Evolutionary conservation across 2,329 filamentous ascomycete genomes (phyloP), one percentile per base, ranked within the genome.

Genomic region (Curvularia lunata): DNA sequence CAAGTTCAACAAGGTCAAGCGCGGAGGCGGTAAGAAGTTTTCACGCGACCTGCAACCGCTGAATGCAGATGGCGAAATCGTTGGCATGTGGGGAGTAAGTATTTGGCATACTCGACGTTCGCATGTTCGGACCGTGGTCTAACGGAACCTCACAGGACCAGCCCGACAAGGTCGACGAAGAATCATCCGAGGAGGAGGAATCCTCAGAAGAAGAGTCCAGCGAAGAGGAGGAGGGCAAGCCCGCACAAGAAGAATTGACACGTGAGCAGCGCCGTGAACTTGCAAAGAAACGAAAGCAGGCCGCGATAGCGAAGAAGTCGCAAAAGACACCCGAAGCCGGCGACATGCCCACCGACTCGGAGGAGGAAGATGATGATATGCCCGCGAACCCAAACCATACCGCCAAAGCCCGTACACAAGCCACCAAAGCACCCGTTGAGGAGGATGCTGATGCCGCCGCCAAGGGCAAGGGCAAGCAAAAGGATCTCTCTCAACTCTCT

Each of bases 1-100:
- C 79, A 98, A 98, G 81, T 97, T 94, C 79, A 91, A 88, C 82
- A 98, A 97, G 83, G 92, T 90, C 67, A 92, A 91, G 69, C 86
- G 94, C 80, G 94, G 94, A 84, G 93, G 94, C 62, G 95, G 95
- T 73, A 97, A 97, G 80, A 89, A 96, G 74, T 99, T 96, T 82
- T 97, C 93, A 66, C 90, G 92, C 66, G 89, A 97, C 77, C 87
- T 98, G 46, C 88, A 91, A 77, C 93, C 93, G 19, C 81, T 95
- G 72, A 93, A 97, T 73, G 88, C 88, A 67, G 91, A 98, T 74
- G 95, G 94, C 68, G 95, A 95, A 73, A 88, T 91, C 68, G 83
- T 94, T 62, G 88, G 90, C 83, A 94, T 97, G 85, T 97, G 94
- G 91, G 88, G 85, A 75, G 86, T 88, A 74, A 80, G 86, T 73